A percentile compares a stretch with the other conserved stretches of the same genome.
Conservation (phyloP, 1,139 yeast genomes). For the Hemisphaericaspora xylanilytica region DNA sequence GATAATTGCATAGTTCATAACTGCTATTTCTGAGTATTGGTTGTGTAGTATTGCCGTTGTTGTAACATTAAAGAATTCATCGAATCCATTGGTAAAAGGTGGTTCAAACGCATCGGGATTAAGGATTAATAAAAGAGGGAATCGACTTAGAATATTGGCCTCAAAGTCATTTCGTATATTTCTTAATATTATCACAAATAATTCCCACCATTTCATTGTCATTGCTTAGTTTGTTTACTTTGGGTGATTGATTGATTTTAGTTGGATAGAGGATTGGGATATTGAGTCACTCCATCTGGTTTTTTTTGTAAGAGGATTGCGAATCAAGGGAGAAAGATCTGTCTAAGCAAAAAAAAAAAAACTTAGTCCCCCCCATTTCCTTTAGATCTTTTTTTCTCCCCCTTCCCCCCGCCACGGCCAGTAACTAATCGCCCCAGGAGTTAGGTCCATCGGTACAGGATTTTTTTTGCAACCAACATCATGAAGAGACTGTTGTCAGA, state of each 20-base stretch:
- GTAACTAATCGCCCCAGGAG: too few relatives aligned
- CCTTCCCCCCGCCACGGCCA: too few relatives aligned
- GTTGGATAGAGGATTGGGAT: too few relatives aligned
- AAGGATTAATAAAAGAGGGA: constrained; percentile 21
- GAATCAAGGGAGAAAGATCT: too few relatives aligned
- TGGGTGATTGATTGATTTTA: not conserved
- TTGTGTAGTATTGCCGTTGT: constrained; percentile 8
- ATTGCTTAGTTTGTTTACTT: not conserved
- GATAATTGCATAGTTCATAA: constrained; percentile 7
- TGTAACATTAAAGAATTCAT: constrained; percentile 15
- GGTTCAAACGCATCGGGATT: constrained; percentile 29
- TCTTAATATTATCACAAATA: constrained; percentile 7
- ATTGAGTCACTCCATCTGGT: too few relatives aligned
- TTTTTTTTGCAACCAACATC: constrained; percentile 2
- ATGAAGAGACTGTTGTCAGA: constrained; percentile 1
- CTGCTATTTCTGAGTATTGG: constrained; percentile 7
- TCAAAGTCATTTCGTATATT: constrained; percentile 19
- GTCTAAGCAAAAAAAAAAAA: too few relatives aligned
- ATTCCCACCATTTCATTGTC: constrained; percentile 7
- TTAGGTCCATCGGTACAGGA: too few relatives aligned
- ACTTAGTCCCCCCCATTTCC: too few relatives aligned
- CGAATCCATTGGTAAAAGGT: constrained; percentile 25
- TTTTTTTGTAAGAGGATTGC: too few relatives aligned
- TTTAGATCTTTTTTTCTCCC: too few relatives aligned
- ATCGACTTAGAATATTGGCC: constrained; percentile 15